A percentile compares a stretch with the other conserved stretches of the same genome.
These are phyloP conservation scores for Fraxinus nigra DNA, from an alignment of 305 asterid genomes.

Conservation along the genomic window DNA sequence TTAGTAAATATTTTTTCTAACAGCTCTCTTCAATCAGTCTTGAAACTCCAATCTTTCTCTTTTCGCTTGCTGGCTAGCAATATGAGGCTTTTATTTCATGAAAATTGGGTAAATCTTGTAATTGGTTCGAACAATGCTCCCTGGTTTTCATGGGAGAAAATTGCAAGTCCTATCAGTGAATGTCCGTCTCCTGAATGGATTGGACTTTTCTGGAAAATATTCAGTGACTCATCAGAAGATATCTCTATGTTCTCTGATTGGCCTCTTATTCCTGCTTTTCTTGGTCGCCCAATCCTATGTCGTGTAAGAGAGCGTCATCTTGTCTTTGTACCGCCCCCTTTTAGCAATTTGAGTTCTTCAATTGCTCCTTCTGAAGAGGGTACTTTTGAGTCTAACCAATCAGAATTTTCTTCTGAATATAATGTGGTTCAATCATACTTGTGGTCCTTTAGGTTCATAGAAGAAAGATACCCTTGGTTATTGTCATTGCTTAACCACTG, in stretches of 20 bases:
- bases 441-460: conserved; percentile 47
- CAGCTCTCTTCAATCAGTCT: conserved; percentile 48
- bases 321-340: conserved; percentile 68
- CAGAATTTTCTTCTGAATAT: conserved; percentile 42
- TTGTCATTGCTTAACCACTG: conserved; percentile 75
- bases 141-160: conserved; percentile 93
- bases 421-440: conserved; percentile 40
- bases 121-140: conserved; percentile 65
- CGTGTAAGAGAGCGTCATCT: conserved; percentile 79
- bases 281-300: conserved; percentile 91
- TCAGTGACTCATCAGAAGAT: conserved; percentile 62
- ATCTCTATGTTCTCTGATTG: conserved; percentile 82
- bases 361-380: conserved; percentile 38
- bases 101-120: conserved; percentile 77
- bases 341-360: conserved; percentile 29
- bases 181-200: conserved; percentile 93
- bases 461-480: conserved; percentile 81
- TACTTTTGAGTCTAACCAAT: conserved; percentile 36
- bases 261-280: conserved; percentile 97
- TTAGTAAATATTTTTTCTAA: conserved; percentile 63
- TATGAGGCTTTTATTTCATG: conserved; percentile 71
- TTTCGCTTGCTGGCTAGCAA: conserved; percentile 67
- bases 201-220: conserved; percentile 80
- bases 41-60: conserved; percentile 75
- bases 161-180: conserved; percentile 55